Base-by-base conservation (phyloP, 306 rosid species). In the Medicago ruthenica region DNA sequence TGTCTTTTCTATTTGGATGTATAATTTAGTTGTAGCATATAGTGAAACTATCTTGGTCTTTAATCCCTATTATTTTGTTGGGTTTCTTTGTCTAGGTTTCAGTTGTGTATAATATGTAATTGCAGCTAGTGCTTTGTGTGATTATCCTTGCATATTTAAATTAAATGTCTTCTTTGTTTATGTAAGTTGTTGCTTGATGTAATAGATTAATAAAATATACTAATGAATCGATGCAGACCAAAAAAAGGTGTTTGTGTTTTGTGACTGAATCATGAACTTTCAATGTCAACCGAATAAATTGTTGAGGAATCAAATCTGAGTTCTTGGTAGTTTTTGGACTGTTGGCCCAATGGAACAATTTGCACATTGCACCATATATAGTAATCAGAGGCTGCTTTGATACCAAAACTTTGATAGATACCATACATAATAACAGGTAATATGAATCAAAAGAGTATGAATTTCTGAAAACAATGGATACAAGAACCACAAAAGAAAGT, bases 11-110 rank as follows among this genome's bases (percentile, higher is more conserved):
- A 82, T 66, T 11, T 82, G 75, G 42, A 83, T 82, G 88, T 83
- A 84, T 39, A 84, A 80, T 68, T 83, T 79, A 79, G 89, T 81
- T 68, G 74, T 87, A 88, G 84, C 68, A 84, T 79, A 69, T 84
- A 85, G 89, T 78, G 71, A 68, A 64, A 74, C 80, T 73, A 79
- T 69, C 75, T 61, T 67, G 76, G 87, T 77, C 76, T 82, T 84
- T 13, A 78, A 74, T 92, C 61, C 88, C 76, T 85, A 71, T 83
- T 73, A 75, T 85, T 87, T 78, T 80, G 55, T 75, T 86, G 80
- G 86, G 88, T 79, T 74, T 80, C 73, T 85, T 78, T 76, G 34
- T 66, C 55, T 71, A 70, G 71, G 76, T 37, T 78, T 51, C 81
- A 83, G 67, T 62, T 81, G 81, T 81, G 82, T 81, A 84, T 83